Base-by-base conservation (phyloP, 768 basidiomycete genomes). In the Rhodotorula diobovata region DNA sequence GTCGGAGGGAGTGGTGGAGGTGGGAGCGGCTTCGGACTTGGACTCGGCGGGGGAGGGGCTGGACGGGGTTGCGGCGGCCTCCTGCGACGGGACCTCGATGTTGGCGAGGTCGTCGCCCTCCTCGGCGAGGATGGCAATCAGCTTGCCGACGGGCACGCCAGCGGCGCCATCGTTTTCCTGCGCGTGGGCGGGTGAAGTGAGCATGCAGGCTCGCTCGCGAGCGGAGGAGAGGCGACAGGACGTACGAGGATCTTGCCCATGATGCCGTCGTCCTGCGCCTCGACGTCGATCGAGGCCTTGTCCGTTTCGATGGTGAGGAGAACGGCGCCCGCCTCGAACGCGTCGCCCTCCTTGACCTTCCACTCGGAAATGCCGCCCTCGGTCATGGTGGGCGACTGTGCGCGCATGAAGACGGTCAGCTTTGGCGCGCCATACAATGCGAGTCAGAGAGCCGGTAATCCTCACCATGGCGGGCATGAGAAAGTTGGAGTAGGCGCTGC, bases 311-410 rank as follows among this genome's bases (percentile, higher is more conserved):
- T 90, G 6, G 89, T 92, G 50, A 98, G 87, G 68, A 99, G 82
- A 73, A 99, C 93, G 78, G 97, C 96, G 30, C 96, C 94, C 14
- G 88, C 86, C 25, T 87, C 73, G 80, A 95, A 99, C 4, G 87
- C 57, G 75, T 98, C 93, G 64, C 96, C 96, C 80, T 96, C 95
- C 81, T 89, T 89, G 84, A 91, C 90, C 86, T 97, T 98, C 94
- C 96, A 99, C 45, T 86, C 92, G 55, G 90, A 93, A 90, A 97
- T 93, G 21, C 92, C 95, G 23, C 96, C 96, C 83, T 98, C 96
- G 4, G 93, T 93, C 96, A 99, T 99, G 67, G 96, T 99, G 43
- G 96, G 96, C 74, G 93, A 95, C 65, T 66, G 57, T 16, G 30
- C 96, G 97, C 75, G 96, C 93, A 68, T 93, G 94, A 92, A 12